A percentile compares a stretch with the other conserved stretches of the same genome.
phyloP scores from a whole-genome alignment of 225 moss, liverwort and hornwort species.

The Ulota crispa region DNA sequence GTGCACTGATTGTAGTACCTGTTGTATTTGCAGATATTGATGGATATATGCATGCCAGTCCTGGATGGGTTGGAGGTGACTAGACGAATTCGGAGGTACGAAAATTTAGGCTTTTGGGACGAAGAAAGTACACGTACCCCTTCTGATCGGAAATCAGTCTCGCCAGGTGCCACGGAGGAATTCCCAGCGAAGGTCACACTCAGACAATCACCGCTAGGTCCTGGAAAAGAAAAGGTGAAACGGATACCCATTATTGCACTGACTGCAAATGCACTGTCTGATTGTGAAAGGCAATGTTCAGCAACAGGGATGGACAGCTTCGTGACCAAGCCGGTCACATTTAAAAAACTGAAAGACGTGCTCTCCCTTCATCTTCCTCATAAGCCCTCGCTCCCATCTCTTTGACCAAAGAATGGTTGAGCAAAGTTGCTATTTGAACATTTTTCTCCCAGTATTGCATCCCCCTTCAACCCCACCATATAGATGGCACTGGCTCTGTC shows the following conservation, averaged over 20 bases:
- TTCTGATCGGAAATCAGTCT: conserved; percentile 22
- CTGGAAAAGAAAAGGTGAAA: conserved; percentile 21
- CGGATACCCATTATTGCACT: conserved; percentile 58
- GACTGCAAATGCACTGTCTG: conserved; percentile 58
- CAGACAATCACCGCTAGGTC: neutral
- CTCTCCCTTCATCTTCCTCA: conserved; percentile 41
- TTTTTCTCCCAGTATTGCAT: neutral
- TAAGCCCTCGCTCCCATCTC: conserved; percentile 35
- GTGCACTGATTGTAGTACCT: neutral
- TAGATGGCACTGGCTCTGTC: conserved; percentile 10
- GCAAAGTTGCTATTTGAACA: neutral
- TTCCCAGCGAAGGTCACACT: conserved; percentile 5
- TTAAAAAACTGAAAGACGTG: conserved; percentile 60
- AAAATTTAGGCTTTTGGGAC: conserved; percentile 62
- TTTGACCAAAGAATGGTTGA: conserved; percentile 8
- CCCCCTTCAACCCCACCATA: neutral
- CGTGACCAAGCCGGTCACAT: conserved; percentile 65
- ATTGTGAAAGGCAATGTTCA: conserved; percentile 61
- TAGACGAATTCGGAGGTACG: conserved; percentile 68
- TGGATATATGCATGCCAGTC: conserved; percentile 68
- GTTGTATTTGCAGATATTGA: conserved; percentile 48
- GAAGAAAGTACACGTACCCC: conserved; percentile 43
- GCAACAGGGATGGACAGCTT: conserved; percentile 62
- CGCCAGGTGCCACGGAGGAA: conserved; percentile 19
- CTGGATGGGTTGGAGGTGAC: conserved; percentile 87